A percentile compares a stretch with the other conserved stretches of the same genome.
These are phyloP conservation scores for Petrea volubilis DNA, from an alignment of 257 asterid species.

Conservation along the genomic window DNA sequence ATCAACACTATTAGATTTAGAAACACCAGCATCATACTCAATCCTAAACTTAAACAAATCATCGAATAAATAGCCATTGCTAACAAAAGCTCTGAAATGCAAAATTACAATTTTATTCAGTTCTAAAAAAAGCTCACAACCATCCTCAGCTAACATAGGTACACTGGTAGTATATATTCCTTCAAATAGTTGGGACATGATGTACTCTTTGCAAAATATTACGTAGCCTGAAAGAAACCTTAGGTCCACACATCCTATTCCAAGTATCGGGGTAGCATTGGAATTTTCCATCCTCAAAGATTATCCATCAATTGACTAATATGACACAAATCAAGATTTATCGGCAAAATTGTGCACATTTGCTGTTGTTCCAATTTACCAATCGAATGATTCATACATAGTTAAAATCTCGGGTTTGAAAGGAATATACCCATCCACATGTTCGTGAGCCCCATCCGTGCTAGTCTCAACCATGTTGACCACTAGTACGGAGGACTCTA, in stretches of 20 bases:
- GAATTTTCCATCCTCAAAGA: not conserved
- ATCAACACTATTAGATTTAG: no score
- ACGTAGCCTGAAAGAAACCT: not conserved
- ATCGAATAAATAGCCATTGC: no score
- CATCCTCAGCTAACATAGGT: no score
- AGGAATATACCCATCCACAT: no score
- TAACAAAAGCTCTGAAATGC: no score
- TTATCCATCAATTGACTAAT: not conserved
- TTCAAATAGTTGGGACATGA: not conserved
- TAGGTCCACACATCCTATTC: not conserved
- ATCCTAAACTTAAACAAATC: no score
- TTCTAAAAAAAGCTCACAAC: no score
- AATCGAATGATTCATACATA: not conserved
- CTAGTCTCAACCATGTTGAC: not conserved
- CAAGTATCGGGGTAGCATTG: not conserved
- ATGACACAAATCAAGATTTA: not conserved
- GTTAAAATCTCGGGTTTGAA: not conserved
- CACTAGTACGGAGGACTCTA: not conserved
- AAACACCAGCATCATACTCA: no score
- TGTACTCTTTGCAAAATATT: not conserved
- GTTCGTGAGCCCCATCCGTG: not conserved
- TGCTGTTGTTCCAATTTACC: not conserved
- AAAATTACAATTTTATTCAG: no score
- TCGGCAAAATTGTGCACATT: not conserved
- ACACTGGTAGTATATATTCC: not conserved